Conservation (phyloP, 371 early-diverging fungal genomes). For the Lichtheimia corymbifera region DNA sequence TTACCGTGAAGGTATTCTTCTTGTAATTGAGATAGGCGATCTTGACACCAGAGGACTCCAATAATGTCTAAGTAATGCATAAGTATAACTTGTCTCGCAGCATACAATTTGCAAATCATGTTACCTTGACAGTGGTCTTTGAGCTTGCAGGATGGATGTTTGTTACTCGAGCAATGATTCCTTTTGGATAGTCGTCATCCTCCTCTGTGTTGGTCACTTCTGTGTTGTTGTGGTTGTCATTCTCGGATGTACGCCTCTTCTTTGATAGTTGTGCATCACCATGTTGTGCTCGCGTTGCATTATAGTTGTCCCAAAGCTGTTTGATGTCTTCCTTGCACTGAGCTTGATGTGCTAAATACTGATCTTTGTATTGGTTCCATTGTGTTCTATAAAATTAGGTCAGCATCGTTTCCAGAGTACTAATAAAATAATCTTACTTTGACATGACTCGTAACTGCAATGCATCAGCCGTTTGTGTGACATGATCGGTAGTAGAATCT, state of each 20-base stretch:
- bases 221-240: neutral
- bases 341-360: conserved; percentile 26
- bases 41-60: conserved; percentile 31
- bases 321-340: neutral
- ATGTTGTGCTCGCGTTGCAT: neutral
- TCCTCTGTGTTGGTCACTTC: neutral
- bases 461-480: conserved; percentile 6
- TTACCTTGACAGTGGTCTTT: conserved; percentile 27
- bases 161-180: conserved; percentile 29
- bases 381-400: conserved; percentile 13
- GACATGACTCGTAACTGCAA: conserved; percentile 37
- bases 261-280: neutral
- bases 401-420: no score
- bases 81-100: neutral
- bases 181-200: conserved; percentile 16
- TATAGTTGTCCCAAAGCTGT: conserved; percentile 9
- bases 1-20: conserved; percentile 25
- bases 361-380: conserved; percentile 27
- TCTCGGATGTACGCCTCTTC: conserved; percentile 1
- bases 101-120: neutral
- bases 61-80: conserved; percentile 7
- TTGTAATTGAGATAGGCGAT: conserved; percentile 36
- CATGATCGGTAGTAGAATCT: neutral
- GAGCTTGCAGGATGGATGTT: conserved; percentile 29
- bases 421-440: conserved; percentile 28